Base-by-base conservation (phyloP, 2,329 filamentous ascomycete species). In the Paracamarosporium sp. region DNA sequence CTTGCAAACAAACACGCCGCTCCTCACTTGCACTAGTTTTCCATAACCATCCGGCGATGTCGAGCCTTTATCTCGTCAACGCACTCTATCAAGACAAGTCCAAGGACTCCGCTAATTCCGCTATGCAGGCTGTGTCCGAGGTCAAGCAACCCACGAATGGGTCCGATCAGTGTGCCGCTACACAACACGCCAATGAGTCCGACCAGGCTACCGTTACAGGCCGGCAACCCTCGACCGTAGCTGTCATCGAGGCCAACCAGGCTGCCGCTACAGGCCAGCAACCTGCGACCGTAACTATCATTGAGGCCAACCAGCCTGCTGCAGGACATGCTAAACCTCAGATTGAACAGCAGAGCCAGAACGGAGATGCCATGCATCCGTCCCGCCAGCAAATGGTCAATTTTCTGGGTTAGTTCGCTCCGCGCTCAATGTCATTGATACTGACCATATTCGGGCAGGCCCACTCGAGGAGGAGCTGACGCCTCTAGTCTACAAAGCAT, bases 61-160 rank as follows among this genome's bases (percentile, higher is more conserved):
- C 41, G 8, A 46, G 22, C 50, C 22, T 46, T 13, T 46, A 46
- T 20, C 50, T 53, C n/a, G 28, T 45, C 40, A 53, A 45, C 30
- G 43, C 43, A 30, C 30, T 46, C n/a, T 53, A 45, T 22, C 5
- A 41, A 2, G 24, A 51, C 48, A 51, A 41, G 7, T 17, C 24
- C n/a, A 51, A 22, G 22, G 31, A n/a, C 8, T 22, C 36, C 5
- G 36, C 36, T 41, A 11, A 25, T 17, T 22, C 22, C 17, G n/a
- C 9, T 27, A 31, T 40, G 25, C 48, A 50, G n/a, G 22, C 24
- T 20, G 13, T 13, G 20, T 27, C 28, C 5, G 20, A 36, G n/a
- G 20, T 48, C 46, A 25, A 35, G 30, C n/a, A 22, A 8, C 20
- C n/a, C 11, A 20, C 20, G 30, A 11, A 11, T 11, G 17, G 9